phyloP scores from a whole-genome alignment of 2,329 filamentous ascomycete species.

The Trichoderma gracile region DNA sequence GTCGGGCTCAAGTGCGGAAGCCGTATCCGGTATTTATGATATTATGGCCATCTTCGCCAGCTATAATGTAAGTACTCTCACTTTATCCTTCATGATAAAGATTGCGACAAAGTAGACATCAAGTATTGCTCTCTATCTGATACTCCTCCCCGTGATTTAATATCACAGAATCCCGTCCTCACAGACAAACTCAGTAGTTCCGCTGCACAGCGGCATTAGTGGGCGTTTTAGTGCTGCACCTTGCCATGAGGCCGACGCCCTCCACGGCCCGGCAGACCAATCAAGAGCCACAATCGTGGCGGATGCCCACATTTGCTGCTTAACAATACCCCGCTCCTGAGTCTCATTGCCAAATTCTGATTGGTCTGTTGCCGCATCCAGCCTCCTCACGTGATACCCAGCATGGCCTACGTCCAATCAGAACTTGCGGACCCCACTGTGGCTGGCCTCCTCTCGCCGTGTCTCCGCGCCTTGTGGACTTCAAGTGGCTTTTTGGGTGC shows the following conservation, averaged over 20 bases:
- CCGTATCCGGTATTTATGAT: too few relatives aligned
- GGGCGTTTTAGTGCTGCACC: constrained; percentile 17
- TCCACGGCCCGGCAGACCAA: constrained; percentile 6
- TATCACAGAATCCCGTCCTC: too few relatives aligned
- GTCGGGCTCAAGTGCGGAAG: too few relatives aligned
- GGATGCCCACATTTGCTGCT: constrained; percentile 17
- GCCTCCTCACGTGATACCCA: constrained; percentile 14
- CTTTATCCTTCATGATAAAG: too few relatives aligned
- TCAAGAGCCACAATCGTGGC: not conserved
- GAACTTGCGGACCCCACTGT: constrained; percentile 4
- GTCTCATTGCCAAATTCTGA: not conserved
- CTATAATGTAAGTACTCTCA: too few relatives aligned
- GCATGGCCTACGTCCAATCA: not conserved
- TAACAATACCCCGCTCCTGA: constrained; percentile 4
- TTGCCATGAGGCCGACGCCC: constrained; percentile 21
- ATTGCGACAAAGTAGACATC: too few relatives aligned
- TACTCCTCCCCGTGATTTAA: too few relatives aligned
- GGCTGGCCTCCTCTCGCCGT: not conserved
- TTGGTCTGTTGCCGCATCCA: not conserved
- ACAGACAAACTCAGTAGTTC: constrained; percentile 22
- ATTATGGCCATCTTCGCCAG: too few relatives aligned
- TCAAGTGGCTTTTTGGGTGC: not conserved
- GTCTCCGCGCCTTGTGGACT: constrained; percentile 5
- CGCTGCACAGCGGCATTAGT: constrained; percentile 9
- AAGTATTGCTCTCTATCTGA: too few relatives aligned